These are phyloP conservation scores for Cadophora luteo-olivacea DNA, from an alignment of 2,329 filamentous ascomycete genomes.

Conservation along the genomic window DNA sequence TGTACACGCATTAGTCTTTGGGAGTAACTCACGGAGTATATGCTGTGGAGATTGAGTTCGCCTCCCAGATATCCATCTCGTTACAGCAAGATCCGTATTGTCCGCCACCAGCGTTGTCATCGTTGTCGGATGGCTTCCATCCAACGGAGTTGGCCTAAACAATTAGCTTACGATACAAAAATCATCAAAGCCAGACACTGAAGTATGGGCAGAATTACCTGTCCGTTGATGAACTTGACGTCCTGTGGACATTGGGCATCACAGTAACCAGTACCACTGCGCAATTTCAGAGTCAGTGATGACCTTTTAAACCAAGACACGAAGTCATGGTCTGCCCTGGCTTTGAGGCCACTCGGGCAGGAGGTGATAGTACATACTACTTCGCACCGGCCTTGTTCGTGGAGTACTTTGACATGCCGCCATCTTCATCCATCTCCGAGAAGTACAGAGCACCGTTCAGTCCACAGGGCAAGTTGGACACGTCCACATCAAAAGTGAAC, in stretches of 20 bases:
- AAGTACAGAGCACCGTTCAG: slow-evolving; percentile 77
- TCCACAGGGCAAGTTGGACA: slow-evolving; percentile 72
- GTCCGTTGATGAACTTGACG: slow-evolving; percentile 60
- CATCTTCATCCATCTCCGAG: slow-evolving; percentile 67
- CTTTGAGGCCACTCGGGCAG: too few species aligned
- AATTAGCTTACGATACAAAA: slow-evolving; percentile 23
- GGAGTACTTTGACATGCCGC: slow-evolving; percentile 59
- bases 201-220: slow-evolving; percentile 45
- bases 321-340: not conserved
- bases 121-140: slow-evolving; percentile 55
- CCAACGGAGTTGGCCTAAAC: slow-evolving; percentile 59
- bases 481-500: slow-evolving; percentile 77
- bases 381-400: slow-evolving; percentile 64
- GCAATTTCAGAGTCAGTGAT: not conserved
- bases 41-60: slow-evolving; percentile 63
- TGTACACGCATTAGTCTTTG: not conserved
- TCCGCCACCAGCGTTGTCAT: slow-evolving; percentile 59
- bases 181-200: not conserved
- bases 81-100: slow-evolving; percentile 67
- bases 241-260: slow-evolving; percentile 63
- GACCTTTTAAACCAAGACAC: too few species aligned
- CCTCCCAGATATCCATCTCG: slow-evolving; percentile 74
- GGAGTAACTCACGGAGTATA: slow-evolving; percentile 53
- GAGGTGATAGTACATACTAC: slow-evolving; percentile 43
- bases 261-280: slow-evolving; percentile 67